Evolutionary conservation across 495 filamentous ascomycete genomes (phyloP).

Genomic region (Penicillium roqueforti): DNA sequence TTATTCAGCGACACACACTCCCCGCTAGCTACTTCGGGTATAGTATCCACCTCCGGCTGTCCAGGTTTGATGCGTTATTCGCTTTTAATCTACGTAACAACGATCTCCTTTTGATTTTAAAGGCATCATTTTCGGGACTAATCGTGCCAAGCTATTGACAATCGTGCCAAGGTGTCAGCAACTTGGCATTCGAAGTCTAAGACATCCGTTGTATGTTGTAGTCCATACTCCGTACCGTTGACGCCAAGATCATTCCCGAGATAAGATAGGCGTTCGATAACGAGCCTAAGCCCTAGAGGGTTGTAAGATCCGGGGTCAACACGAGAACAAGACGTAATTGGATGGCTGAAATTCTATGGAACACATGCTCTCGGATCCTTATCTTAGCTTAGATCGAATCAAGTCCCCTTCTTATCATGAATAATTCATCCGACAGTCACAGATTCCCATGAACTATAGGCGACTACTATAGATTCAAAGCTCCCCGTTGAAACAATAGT

Average conservation of each 20-base stretch:
- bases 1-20: too few species aligned
- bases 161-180: too few species aligned
- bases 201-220: too few species aligned
- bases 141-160: too few species aligned
- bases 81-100: too few species aligned
- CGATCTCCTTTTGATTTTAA: too few species aligned
- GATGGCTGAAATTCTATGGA: background rate
- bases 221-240: too few species aligned
- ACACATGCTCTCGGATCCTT: constrained; percentile 6
- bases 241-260: background rate
- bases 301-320: constrained; percentile 12
- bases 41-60: too few species aligned
- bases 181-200: too few species aligned
- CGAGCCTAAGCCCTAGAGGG: constrained; percentile 18
- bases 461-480: background rate
- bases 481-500: background rate
- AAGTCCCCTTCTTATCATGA: constrained; percentile 4
- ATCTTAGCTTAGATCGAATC: constrained; percentile 1
- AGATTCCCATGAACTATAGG: background rate
- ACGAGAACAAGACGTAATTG: constrained; percentile 5
- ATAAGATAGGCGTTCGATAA: background rate
- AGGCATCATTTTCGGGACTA: background rate
- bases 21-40: too few species aligned
- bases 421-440: background rate
- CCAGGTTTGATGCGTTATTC: too few species aligned